These are phyloP conservation scores for Colletotrichum abscissum DNA, from an alignment of 2,329 filamentous ascomycete species.

Conservation along the genomic window DNA sequence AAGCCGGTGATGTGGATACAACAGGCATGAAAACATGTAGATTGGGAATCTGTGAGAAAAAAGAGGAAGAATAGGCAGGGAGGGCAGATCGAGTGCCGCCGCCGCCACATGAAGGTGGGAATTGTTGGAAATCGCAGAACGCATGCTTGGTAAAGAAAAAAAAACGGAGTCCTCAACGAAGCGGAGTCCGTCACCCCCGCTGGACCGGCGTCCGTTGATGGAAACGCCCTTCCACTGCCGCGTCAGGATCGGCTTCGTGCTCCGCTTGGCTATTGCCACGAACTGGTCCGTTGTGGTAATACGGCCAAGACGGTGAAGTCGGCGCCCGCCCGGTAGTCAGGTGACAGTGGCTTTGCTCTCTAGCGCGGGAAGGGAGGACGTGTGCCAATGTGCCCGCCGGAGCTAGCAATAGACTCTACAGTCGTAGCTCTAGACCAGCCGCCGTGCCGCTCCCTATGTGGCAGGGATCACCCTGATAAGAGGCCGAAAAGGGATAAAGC, in stretches of 20 bases:
- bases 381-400: neutral
- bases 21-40: neutral
- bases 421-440: neutral
- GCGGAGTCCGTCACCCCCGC: slow-evolving; percentile 15
- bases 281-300: neutral
- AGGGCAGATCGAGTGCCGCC: neutral
- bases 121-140: neutral
- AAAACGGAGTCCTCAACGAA: neutral
- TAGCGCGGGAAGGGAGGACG: slow-evolving; percentile 26
- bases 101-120: neutral
- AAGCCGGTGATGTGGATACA: slow-evolving; percentile 25
- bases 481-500: slow-evolving; percentile 13
- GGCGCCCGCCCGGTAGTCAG: slow-evolving; percentile 24
- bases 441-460: neutral
- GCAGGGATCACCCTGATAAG: slow-evolving; percentile 20
- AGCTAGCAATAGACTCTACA: neutral
- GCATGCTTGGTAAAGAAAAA: neutral
- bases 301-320: slow-evolving; percentile 13
- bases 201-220: slow-evolving; percentile 17
- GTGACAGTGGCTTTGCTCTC: slow-evolving; percentile 25
- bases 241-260: slow-evolving; percentile 5
- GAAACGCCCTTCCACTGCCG: slow-evolving; percentile 5
- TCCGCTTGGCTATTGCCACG: slow-evolving; percentile 13
- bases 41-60: neutral
- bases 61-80: neutral